A percentile compares a stretch with the other conserved stretches of the same genome.
Conservation (phyloP, 1,284 basidiomycete genomes). For the Moniliophthora roreri region DNA sequence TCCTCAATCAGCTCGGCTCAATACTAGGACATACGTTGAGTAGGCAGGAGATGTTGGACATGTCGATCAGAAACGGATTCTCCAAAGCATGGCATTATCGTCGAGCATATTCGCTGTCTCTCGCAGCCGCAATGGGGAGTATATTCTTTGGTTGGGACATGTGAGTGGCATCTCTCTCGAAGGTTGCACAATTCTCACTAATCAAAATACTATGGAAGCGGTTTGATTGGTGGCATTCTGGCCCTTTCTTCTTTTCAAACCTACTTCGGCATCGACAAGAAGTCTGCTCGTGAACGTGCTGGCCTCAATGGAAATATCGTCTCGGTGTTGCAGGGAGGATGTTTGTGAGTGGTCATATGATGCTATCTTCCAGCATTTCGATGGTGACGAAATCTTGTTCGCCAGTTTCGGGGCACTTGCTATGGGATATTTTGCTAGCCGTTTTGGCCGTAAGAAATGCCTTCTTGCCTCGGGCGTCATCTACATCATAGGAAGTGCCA, state of each 20-base stretch:
- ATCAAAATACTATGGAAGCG: conserved; percentile 25
- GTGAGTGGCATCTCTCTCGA: conserved; percentile 29
- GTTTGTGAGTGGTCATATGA: conserved; percentile 45
- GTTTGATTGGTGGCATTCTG: conserved; percentile 50
- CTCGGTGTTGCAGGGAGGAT: conserved; percentile 55
- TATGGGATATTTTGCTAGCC: conserved; percentile 38
- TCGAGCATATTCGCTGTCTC: conserved; percentile 45
- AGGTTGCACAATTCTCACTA: conserved; percentile 10
- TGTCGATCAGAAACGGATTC: conserved; percentile 27
- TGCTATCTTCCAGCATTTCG: conserved; percentile 4
- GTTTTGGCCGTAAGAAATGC: conserved; percentile 45
- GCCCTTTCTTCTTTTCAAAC: conserved; percentile 43
- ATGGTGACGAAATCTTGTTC: background rate
- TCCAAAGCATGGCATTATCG: conserved; percentile 31
- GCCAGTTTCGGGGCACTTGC: conserved; percentile 45
- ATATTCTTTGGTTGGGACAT: conserved; percentile 43
- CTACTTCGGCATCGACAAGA: conserved; percentile 44
- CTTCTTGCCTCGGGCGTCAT: conserved; percentile 52
- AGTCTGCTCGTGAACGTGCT: conserved; percentile 33
- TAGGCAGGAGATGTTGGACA: conserved; percentile 3
- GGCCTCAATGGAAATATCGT: conserved; percentile 55
- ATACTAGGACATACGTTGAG: too few relatives aligned
- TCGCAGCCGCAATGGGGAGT: conserved; percentile 46
- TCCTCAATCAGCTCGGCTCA: background rate
- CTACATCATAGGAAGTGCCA: conserved; percentile 53